Conservation (phyloP, 2,329 filamentous ascomycete species). For the Phyllosticta capitalensis region DNA sequence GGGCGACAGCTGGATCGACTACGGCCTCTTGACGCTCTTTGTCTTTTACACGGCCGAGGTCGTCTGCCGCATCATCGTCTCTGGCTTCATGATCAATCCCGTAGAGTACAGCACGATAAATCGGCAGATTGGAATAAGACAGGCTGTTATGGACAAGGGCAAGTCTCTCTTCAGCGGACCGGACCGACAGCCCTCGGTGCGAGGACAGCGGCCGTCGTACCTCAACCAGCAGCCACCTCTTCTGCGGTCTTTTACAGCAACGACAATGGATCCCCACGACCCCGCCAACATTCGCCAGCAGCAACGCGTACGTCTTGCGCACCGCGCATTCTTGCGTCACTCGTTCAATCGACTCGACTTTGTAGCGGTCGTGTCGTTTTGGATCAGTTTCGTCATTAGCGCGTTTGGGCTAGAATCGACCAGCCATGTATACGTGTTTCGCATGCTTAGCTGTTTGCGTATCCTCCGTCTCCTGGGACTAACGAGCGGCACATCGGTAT, state of each 20-base stretch:
- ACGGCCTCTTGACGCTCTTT: constrained; percentile 73
- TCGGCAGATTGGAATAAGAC: constrained; percentile 61
- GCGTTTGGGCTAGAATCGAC: constrained; percentile 58
- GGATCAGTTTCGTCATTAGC: constrained; percentile 74
- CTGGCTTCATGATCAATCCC: constrained; percentile 84
- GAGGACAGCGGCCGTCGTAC: constrained; percentile 32
- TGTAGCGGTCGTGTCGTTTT: constrained; percentile 87
- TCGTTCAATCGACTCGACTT: constrained; percentile 96
- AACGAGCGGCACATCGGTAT: constrained; percentile 84
- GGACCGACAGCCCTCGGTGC: constrained; percentile 61
- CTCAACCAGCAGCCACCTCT: constrained; percentile 52
- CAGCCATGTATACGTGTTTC: constrained; percentile 77
- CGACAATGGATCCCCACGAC: constrained; percentile 50
- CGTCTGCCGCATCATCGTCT: constrained; percentile 76
- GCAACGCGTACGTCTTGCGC: constrained; percentile 75
- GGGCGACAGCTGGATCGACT: constrained; percentile 63
- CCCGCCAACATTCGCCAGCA: constrained; percentile 61
- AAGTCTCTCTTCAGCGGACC: constrained; percentile 66
- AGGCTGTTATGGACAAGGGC: constrained; percentile 67
- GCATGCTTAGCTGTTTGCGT: constrained; percentile 91
- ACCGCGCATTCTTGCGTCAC: constrained; percentile 85
- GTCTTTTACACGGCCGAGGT: constrained; percentile 83
- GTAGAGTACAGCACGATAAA: constrained; percentile 87
- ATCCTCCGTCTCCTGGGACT: constrained; percentile 85
- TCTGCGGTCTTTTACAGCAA: constrained; percentile 63